Conservation (phyloP, 2,329 filamentous ascomycete genomes). For the Xylariaceae sp. region DNA sequence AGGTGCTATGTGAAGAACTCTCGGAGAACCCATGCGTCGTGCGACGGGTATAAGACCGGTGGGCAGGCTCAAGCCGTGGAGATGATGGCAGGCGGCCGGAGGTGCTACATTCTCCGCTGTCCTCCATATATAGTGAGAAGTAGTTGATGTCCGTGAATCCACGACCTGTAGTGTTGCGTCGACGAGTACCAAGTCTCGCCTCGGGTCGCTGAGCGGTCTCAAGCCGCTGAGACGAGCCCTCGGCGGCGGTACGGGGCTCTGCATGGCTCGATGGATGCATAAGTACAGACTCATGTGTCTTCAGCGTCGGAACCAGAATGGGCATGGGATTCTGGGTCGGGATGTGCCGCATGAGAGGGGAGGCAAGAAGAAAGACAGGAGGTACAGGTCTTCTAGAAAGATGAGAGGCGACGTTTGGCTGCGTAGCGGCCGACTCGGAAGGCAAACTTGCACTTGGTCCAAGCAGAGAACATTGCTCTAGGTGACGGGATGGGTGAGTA, state of each 20-base stretch:
- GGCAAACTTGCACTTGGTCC: slow-evolving; percentile 15
- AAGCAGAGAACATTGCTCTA: slow-evolving; percentile 13
- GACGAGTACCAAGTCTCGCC: slow-evolving; percentile 6
- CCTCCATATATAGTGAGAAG: not conserved
- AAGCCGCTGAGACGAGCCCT: slow-evolving; percentile 1
- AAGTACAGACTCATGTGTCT: slow-evolving; percentile 11
- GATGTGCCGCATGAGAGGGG: too few species aligned
- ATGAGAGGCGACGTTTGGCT: slow-evolving; percentile 6
- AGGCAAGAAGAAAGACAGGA: slow-evolving; percentile 4
- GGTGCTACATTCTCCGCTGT: not conserved
- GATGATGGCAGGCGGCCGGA: not conserved
- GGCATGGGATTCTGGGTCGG: not conserved
- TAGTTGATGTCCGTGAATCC: slow-evolving; percentile 1
- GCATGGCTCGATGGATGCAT: slow-evolving; percentile 13
- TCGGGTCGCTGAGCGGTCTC: slow-evolving; percentile 8
- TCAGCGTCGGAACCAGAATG: slow-evolving; percentile 1
- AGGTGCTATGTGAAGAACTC: slow-evolving; percentile 9
- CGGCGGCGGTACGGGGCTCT: slow-evolving; percentile 4
- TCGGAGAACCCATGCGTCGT: slow-evolving; percentile 7
- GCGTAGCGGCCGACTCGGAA: slow-evolving; percentile 10
- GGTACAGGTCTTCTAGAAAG: slow-evolving; percentile 8
- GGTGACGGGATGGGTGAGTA: slow-evolving; percentile 3
- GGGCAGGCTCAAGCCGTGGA: slow-evolving; percentile 7
- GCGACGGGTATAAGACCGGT: slow-evolving; percentile 6
- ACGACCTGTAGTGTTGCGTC: slow-evolving; percentile 10